These are phyloP conservation scores for Dactylellina cionopaga DNA, from an alignment of 2,329 filamentous ascomycete genomes.

Conservation along the genomic window DNA sequence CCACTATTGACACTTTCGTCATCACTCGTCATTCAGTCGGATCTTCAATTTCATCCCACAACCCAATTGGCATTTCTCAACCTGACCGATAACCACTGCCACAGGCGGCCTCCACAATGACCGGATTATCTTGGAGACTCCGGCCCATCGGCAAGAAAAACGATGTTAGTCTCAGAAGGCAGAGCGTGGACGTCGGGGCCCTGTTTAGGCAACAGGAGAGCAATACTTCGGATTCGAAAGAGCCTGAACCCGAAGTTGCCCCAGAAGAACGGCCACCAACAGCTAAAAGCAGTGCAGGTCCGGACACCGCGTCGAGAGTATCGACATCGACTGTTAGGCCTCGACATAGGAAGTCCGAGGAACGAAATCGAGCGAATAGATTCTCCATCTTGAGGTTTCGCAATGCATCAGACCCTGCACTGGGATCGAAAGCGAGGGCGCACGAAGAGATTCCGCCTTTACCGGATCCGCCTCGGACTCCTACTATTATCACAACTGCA, in stretches of 20 bases:
- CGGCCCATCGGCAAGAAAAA: slow-evolving; percentile 36
- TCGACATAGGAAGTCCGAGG: slow-evolving; percentile 45
- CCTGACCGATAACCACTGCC: slow-evolving; percentile 2
- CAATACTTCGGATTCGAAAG: slow-evolving; percentile 29
- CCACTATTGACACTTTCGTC: neutral
- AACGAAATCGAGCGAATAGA: slow-evolving; percentile 39
- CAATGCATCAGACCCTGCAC: slow-evolving; percentile 56
- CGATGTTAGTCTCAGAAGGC: slow-evolving; percentile 38
- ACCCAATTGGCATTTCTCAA: neutral
- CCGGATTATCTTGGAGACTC: slow-evolving; percentile 50
- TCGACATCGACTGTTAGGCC: slow-evolving; percentile 46
- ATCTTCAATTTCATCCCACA: neutral
- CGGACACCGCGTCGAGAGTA: slow-evolving; percentile 32
- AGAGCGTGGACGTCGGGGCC: slow-evolving; percentile 50
- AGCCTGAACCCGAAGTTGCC: slow-evolving; percentile 1
- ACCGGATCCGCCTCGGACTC: slow-evolving; percentile 59
- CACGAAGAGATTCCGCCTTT: slow-evolving; percentile 51
- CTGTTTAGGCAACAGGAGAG: slow-evolving; percentile 51
- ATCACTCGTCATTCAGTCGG: neutral
- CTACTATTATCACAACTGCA: slow-evolving; percentile 87
- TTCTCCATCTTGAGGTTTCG: slow-evolving; percentile 55
- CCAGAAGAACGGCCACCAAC: slow-evolving; percentile 33
- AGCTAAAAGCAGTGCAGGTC: slow-evolving; percentile 21
- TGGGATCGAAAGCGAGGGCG: slow-evolving; percentile 54
- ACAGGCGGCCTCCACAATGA: slow-evolving; percentile 31